These are phyloP conservation scores for Pisolithus thermaeus DNA, from an alignment of 1,284 basidiomycete genomes.

Conservation along the genomic window DNA sequence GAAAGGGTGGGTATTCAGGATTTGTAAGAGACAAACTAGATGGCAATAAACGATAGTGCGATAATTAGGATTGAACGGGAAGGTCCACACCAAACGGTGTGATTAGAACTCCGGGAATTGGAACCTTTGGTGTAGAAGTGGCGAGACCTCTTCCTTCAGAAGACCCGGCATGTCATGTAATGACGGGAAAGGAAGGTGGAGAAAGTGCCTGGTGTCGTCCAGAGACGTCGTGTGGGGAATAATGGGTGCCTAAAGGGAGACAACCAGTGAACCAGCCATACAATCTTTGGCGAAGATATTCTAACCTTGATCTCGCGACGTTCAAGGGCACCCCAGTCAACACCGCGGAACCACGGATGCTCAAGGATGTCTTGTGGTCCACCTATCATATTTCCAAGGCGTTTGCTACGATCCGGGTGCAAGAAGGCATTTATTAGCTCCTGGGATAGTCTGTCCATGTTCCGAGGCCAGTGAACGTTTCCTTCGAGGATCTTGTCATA, in stretches of 20 bases:
- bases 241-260: conserved; percentile 60
- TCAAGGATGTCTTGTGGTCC: conserved; percentile 89
- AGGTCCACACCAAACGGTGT: neutral
- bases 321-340: conserved; percentile 82
- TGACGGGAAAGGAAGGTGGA: conserved; percentile 68
- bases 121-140: conserved; percentile 52
- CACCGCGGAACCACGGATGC: conserved; percentile 94
- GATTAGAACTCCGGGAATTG: conserved; percentile 70
- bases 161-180: conserved; percentile 75
- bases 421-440: conserved; percentile 81
- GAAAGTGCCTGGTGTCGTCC: conserved; percentile 78
- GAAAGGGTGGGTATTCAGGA: conserved; percentile 9
- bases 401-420: conserved; percentile 89
- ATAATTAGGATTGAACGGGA: conserved; percentile 16
- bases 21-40: neutral
- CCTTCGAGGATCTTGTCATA: conserved; percentile 92
- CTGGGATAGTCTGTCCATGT: conserved; percentile 74
- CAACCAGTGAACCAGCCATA: conserved; percentile 6
- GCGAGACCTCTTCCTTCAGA: conserved; percentile 50
- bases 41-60: conserved; percentile 16
- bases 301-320: conserved; percentile 70
- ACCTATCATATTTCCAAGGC: conserved; percentile 92
- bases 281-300: conserved; percentile 7
- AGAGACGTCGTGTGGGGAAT: conserved; percentile 71
- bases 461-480: conserved; percentile 89